Evolutionary conservation across 768 basidiomycete species (phyloP), one percentile per base, ranked within the genome.

Genomic region (Lyophyllum shimeji): DNA sequence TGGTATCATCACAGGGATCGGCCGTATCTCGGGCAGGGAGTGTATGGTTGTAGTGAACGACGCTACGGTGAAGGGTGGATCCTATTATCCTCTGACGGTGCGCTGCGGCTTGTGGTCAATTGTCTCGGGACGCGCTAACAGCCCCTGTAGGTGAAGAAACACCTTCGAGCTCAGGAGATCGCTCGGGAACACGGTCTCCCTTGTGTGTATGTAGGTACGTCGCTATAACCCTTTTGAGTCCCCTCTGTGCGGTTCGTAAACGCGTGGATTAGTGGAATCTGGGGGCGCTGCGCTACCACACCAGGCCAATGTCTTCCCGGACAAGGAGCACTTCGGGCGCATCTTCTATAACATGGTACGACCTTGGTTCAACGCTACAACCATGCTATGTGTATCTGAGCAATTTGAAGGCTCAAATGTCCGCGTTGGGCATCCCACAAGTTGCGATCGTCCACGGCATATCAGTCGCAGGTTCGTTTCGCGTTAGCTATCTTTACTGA

Each of bases 301-400:
- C 70, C 95, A 98, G 72, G 91, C 95, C 1, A 93, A 93, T 62
- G 92, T 95, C 12, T 96, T 96, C 70, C 95, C 95, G 5, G 95
- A 97, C 76, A 91, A 86, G 69, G 89, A 96, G 60, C 93, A 98
- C 67, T 98, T 98, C 63, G 95, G 95, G 3, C 83, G 95, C 5
- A 96, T 97, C 66, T 98, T 98, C 74, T 97, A 95, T 70, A 97
- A 98, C 65, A 96, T 96, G 93, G 94, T 89, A 54, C 46, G 76
- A 40, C 12, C 11, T 23, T 2, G 44, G 13, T n/a, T 46, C 39
- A 13, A 40, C n/a, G n/a, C n/a, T 31, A 40, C 50, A 46, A 18
- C 44, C 21, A 15, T 50, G 24, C n/a, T 49, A 29, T 42, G 7
- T 15, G 7, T 29, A 9, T 55, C 34, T 50, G 29, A n/a, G 57